Conservation (phyloP, 108 stramenopile species). For the Pseudonitzschia pungens region DNA sequence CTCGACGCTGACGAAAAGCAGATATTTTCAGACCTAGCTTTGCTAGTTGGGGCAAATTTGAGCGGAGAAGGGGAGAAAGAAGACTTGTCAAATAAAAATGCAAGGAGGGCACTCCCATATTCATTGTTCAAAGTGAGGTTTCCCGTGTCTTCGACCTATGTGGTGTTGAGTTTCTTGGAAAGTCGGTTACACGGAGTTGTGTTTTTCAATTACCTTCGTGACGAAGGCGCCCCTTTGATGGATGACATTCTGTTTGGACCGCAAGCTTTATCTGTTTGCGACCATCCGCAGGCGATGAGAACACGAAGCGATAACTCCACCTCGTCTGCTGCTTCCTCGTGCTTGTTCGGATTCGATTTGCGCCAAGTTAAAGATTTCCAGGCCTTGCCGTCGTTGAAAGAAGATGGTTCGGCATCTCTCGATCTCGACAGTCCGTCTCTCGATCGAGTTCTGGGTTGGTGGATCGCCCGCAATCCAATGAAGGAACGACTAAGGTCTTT, state of each 20-base stretch:
- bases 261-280: constrained; percentile 52
- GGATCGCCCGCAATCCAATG: constrained; percentile 73
- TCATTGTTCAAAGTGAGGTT: constrained; percentile 68
- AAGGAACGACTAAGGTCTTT: constrained; percentile 70
- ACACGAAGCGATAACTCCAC: constrained; percentile 43
- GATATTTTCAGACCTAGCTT: constrained; percentile 50
- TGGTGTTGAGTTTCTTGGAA: constrained; percentile 79
- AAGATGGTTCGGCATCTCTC: constrained; percentile 60
- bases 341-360: constrained; percentile 78
- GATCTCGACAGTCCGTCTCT: constrained; percentile 51
- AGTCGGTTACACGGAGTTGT: constrained; percentile 73
- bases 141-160: constrained; percentile 72
- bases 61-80: constrained; percentile 46
- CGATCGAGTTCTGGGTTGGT: constrained; percentile 69
- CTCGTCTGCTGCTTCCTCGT: constrained; percentile 37
- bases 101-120: constrained; percentile 48
- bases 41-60: constrained; percentile 63
- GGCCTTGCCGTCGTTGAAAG: constrained; percentile 53
- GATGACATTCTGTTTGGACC: constrained; percentile 78
- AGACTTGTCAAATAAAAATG: constrained; percentile 28
- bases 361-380: constrained; percentile 72
- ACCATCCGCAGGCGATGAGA: constrained; percentile 74
- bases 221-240: constrained; percentile 70
- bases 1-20: constrained; percentile 50
- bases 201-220: constrained; percentile 68